Conservation (phyloP, 768 basidiomycete species). For the Infundibulicybe gibba region DNA sequence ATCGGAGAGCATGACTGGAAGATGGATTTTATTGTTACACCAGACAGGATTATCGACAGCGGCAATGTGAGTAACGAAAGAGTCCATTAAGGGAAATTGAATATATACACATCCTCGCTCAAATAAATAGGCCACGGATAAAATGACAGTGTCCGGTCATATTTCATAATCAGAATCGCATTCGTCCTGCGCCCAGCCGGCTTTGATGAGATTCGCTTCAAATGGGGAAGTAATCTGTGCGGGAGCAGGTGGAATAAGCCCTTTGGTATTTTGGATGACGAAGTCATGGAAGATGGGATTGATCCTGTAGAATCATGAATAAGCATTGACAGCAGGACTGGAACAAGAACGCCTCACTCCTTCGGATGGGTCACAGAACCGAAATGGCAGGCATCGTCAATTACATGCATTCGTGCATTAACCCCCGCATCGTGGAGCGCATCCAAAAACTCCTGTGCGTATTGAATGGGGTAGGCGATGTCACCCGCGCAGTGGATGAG, state of each 20-base stretch:
- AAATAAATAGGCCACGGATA: not conserved
- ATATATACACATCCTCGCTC: not conserved
- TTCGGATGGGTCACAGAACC: slow-evolving; percentile 29
- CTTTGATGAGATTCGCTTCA: slow-evolving; percentile 17
- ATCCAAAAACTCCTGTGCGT: slow-evolving; percentile 19
- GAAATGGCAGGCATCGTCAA: slow-evolving; percentile 31
- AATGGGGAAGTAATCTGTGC: slow-evolving; percentile 23
- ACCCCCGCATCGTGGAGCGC: slow-evolving; percentile 21
- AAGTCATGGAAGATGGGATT: slow-evolving; percentile 25
- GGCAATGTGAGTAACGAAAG: not conserved
- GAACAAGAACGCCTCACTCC: slow-evolving; percentile 14
- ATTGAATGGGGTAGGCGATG: slow-evolving; percentile 28
- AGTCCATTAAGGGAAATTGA: not conserved
- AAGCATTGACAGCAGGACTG: not conserved
- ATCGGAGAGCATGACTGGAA: slow-evolving; percentile 57
- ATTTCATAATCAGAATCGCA: slow-evolving; percentile 1
- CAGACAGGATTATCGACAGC: slow-evolving; percentile 20
- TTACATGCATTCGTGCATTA: slow-evolving; percentile 17
- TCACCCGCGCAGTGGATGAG: slow-evolving; percentile 30
- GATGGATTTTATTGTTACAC: slow-evolving; percentile 57
- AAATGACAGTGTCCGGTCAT: not conserved
- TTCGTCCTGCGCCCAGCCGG: slow-evolving; percentile 16
- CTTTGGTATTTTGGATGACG: slow-evolving; percentile 18
- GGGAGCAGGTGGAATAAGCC: slow-evolving; percentile 17
- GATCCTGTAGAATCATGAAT: slow-evolving; percentile 14